Percentiles rank a stretch among this genome's conserved stretches.
phyloP scores from a whole-genome alignment of 352 stramenopile genomes.

The Aphanomyces astaci region DNA sequence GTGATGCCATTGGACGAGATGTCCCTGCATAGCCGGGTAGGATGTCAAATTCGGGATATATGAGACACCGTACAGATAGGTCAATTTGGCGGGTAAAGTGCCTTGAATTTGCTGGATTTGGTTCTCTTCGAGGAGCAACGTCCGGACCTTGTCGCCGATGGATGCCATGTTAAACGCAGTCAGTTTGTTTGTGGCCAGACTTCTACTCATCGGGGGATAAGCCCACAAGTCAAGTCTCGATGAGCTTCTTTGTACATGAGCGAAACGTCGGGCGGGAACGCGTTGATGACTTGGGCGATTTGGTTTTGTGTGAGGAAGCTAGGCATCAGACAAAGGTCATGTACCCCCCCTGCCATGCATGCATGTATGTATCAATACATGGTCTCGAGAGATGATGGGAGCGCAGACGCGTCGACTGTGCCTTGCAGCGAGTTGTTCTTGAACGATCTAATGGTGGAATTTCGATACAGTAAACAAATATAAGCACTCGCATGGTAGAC shows the following conservation, averaged over 20 bases:
- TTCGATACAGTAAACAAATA: neutral
- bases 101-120: neutral
- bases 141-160: neutral
- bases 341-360: no score
- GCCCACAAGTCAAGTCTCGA: neutral
- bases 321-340: neutral
- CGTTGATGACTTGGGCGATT: neutral
- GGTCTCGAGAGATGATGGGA: neutral
- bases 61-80: neutral
- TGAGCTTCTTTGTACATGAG: neutral
- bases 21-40: neutral
- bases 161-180: neutral
- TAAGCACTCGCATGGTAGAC: neutral
- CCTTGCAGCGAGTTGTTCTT: constrained; percentile 3
- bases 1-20: neutral
- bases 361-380: no score
- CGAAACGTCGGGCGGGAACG: neutral
- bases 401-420: neutral
- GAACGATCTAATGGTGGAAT: neutral
- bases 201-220: neutral
- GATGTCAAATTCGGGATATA: neutral
- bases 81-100: neutral
- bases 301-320: constrained; percentile 8
- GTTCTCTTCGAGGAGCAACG: neutral
- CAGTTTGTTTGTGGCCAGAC: neutral